Conservation (phyloP, 2,329 filamentous ascomycete species). For the Scortechinia acanthostroma region DNA sequence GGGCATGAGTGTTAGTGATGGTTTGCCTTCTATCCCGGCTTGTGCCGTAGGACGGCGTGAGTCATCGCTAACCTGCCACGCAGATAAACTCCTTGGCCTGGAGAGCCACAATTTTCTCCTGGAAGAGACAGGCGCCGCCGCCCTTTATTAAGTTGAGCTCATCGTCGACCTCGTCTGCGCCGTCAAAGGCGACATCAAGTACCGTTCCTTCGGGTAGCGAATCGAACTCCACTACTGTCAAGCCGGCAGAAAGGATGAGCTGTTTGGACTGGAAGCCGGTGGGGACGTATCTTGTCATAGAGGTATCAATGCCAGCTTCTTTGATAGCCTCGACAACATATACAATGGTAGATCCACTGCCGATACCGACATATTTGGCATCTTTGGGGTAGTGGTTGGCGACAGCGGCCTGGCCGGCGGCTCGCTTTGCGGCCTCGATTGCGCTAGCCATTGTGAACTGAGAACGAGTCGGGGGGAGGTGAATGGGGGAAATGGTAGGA, state of each 20-base stretch:
- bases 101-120: slow-evolving; percentile 91
- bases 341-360: slow-evolving; percentile 58
- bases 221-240: slow-evolving; percentile 1
- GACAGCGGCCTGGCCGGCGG: slow-evolving; percentile 48
- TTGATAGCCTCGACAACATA: slow-evolving; percentile 63
- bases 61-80: slow-evolving; percentile 71
- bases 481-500: background rate
- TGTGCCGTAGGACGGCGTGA: background rate
- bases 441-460: slow-evolving; percentile 17
- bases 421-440: slow-evolving; percentile 51
- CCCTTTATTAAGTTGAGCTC: slow-evolving; percentile 97
- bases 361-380: slow-evolving; percentile 54
- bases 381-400: slow-evolving; percentile 48
- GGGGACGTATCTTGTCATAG: slow-evolving; percentile 6
- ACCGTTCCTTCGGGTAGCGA: background rate
- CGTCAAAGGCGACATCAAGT: slow-evolving; percentile 90
- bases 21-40: background rate
- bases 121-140: slow-evolving; percentile 92
- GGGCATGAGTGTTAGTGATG: slow-evolving; percentile 7
- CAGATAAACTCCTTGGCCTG: slow-evolving; percentile 80
- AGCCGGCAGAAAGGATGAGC: background rate
- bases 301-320: slow-evolving; percentile 30
- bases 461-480: background rate
- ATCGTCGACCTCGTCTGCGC: slow-evolving; percentile 91
- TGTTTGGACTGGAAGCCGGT: background rate